Percentiles rank a stretch among this genome's conserved stretches.
Conservation (phyloP, 2,329 filamentous ascomycete genomes). For the Pseudonectria foliicola region DNA sequence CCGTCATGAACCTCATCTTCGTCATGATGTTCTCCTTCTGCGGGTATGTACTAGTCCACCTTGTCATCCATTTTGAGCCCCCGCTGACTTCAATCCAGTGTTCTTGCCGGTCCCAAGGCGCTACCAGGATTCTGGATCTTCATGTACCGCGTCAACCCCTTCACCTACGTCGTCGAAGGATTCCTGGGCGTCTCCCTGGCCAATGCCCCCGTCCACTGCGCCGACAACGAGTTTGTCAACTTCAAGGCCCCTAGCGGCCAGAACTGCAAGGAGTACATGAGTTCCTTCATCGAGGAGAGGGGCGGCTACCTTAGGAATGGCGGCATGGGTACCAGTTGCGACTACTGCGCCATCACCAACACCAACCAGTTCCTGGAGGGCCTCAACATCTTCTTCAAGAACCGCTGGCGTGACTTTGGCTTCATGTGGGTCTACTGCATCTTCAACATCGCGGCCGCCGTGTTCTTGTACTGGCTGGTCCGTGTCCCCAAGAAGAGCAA, state of each 20-base stretch:
- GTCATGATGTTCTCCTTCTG: conserved; percentile 60
- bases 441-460: conserved; percentile 43
- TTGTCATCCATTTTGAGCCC: too few species aligned
- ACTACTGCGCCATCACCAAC: conserved; percentile 35
- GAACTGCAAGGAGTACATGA: conserved; percentile 52
- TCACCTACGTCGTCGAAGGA: conserved; percentile 24
- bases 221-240: conserved; percentile 55
- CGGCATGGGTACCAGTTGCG: conserved; percentile 38
- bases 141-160: conserved; percentile 63
- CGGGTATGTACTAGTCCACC: conserved; percentile 9
- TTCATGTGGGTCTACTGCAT: conserved; percentile 47
- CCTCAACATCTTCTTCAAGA: conserved; percentile 38
- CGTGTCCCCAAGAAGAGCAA: conserved; percentile 32
- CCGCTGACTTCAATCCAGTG: conserved; percentile 18
- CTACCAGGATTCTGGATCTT: conserved; percentile 68
- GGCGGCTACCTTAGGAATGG: conserved; percentile 50
- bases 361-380: conserved; percentile 34
- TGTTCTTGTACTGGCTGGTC: conserved; percentile 45
- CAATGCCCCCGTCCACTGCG: conserved; percentile 38
- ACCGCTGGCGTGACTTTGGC: conserved; percentile 52
- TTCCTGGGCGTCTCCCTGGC: conserved; percentile 23
- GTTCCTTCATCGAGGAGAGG: conserved; percentile 31
- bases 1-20: conserved; percentile 60
- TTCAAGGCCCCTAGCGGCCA: conserved; percentile 49
- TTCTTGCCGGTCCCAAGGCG: conserved; percentile 49